Evolutionary conservation across 495 filamentous ascomycete species (phyloP), one percentile per base, ranked within the genome.

Genomic region (Immersiella caudata): DNA sequence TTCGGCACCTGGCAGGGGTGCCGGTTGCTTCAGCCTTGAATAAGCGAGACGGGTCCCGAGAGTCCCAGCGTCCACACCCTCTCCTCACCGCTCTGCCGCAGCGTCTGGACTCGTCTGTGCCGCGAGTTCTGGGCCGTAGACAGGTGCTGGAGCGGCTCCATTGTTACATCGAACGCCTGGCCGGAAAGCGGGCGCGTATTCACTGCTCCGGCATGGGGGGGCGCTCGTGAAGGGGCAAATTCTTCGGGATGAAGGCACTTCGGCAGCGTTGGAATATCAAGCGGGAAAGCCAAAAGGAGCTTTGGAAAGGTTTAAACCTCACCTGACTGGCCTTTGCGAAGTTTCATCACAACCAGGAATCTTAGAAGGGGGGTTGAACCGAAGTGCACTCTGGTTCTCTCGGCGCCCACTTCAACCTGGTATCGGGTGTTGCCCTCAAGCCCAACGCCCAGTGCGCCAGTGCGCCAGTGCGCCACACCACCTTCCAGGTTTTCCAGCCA

Each of bases 41-140:
- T 62, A 62, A 62, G 60, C 60, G 60, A 62, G 14, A 46, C 5
- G 14, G 29, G 54, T 25, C 54, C 54, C 21, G 54, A 57, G 22
- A 57, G 11, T 18, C 40, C 54, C 54, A 57, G 54, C 54, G 21
- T 57, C 54, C 54, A 57, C 54, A 57, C 54, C 54, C 54, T 26
- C 54, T 57, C 54, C 54, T 57, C 54, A 57, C 54, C 54, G 54
- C 54, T 57, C 40, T 57, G 54, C 54, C 54, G 54, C 54, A 24
- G 54, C 22, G 22, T 14, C 52, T 57, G 12, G 54, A 24, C 54
- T 46, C 40, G 40, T n/a, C 40, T 46, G 40, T 18, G 40, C 40
- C 2, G 40, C 46, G 40, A 46, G 40, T 4, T 46, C 40, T 46
- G 40, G 40, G 40, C 40, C 40, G 40, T 46, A 2, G 11, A 12